Evolutionary conservation across 1,284 basidiomycete species (phyloP).

Genomic region (Spongispora temasekensis): DNA sequence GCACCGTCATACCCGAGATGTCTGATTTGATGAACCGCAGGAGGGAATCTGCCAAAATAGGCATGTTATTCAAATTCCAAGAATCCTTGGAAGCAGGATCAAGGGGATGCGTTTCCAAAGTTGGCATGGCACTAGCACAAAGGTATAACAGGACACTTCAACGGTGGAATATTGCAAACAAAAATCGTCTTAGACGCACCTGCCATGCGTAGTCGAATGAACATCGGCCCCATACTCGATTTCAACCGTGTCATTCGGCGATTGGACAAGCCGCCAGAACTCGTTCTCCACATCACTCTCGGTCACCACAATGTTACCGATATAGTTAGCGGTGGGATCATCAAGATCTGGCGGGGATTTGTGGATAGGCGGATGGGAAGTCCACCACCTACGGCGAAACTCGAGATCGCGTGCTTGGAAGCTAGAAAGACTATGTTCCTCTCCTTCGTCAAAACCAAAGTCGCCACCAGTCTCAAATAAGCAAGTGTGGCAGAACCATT

Average conservation of each 20-base stretch:
- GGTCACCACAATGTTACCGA: constrained; percentile 70
- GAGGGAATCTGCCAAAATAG: constrained; percentile 86
- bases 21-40: constrained; percentile 96
- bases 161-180: constrained; percentile 32
- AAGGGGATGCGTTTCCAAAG: constrained; percentile 88
- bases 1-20: constrained; percentile 99
- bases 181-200: constrained; percentile 50
- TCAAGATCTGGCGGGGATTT: constrained; percentile 36
- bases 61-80: constrained; percentile 99
- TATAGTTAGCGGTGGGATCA: constrained; percentile 53
- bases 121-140: constrained; percentile 83
- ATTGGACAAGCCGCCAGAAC: constrained; percentile 96
- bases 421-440: constrained; percentile 90
- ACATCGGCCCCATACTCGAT: constrained; percentile 99
- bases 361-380: constrained; percentile 63
- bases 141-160: constrained; percentile 23
- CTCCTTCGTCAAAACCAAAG: constrained; percentile 98
- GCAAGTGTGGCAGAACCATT: constrained; percentile 97
- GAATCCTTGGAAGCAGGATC: constrained; percentile 88
- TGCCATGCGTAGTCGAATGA: constrained; percentile 96
- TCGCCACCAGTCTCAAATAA: constrained; percentile 94
- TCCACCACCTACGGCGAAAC: constrained; percentile 90
- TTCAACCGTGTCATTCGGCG: constrained; percentile 89
- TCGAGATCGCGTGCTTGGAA: constrained; percentile 91
- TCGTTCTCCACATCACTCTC: constrained; percentile 94